Evolutionary conservation across 805 yeast genomes (phyloP).

Genomic region (Candida krabiensis): DNA sequence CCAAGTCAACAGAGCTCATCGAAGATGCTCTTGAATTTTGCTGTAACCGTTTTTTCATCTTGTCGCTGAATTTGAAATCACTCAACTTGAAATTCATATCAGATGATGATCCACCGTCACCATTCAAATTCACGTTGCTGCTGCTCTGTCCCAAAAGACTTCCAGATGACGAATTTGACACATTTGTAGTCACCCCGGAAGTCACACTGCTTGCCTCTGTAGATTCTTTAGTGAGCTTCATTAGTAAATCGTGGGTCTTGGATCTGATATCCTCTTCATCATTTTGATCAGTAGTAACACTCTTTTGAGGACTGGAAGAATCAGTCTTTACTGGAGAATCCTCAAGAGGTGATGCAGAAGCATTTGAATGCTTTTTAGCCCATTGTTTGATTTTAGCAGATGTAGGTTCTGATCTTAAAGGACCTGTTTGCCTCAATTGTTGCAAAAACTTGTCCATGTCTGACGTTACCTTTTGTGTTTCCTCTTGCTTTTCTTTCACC

Average conservation of each 20-base stretch:
- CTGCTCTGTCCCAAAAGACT: conserved; percentile 1
- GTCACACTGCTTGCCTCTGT: conserved; percentile 5
- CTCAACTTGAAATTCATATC: conserved; percentile 23
- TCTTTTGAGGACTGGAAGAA: conserved; percentile 7
- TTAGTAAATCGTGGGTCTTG: conserved; percentile 28
- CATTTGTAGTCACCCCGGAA: conserved; percentile 5
- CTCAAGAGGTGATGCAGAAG: conserved; percentile 30
- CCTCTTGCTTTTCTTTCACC: conserved; percentile 41
- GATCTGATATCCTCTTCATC: conserved; percentile 26
- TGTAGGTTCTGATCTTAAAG: conserved; percentile 71
- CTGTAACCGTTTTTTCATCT: conserved; percentile 29
- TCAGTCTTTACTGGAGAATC: conserved; percentile 8
- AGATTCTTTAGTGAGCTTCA: conserved; percentile 24
- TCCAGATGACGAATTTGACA: conserved; percentile 14
- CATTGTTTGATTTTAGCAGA: conserved; percentile 80
- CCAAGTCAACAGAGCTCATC: conserved; percentile 21
- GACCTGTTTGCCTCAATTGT: conserved; percentile 83
- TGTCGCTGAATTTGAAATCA: conserved; percentile 31
- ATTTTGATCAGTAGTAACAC: conserved; percentile 15
- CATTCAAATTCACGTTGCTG: conserved; percentile 6
- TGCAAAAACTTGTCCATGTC: conserved; percentile 88
- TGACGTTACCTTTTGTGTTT: conserved; percentile 27
- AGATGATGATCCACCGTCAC: conserved; percentile 6
- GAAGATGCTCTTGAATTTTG: conserved; percentile 23
- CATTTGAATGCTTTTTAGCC: conserved; percentile 54